Base-by-base conservation (phyloP, 306 rosid genomes). In the Glycine soja region DNA sequence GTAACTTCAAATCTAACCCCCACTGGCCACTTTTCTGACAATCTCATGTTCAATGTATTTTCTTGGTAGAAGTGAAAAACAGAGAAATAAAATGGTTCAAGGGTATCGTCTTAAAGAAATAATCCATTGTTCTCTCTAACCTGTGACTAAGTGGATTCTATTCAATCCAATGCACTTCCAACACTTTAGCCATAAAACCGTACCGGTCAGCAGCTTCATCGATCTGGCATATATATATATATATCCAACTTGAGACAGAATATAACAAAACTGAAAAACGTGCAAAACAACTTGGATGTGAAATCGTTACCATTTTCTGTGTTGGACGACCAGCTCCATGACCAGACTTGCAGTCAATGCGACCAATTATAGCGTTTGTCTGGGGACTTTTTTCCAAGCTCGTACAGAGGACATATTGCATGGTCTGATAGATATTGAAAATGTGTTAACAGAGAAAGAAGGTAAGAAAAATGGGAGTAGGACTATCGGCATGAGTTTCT, bases 281-380 rank as follows among this genome's bases (percentile, higher is more conserved):
- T 15, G 36, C 16, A 58, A 71, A 62, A 48, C 24, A 66, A 34
- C 3, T n/a, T 34, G 53, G 54, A 80, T 14, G 32, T 34, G 42
- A 30, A 75, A 64, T 47, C 62, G 19, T 83, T 77, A 90, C 99
- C 97, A 86, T 45, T 92, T 95, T 95, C 83, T 95, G 88, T 14
- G 98, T 95, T 47, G 99, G 97, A 52, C 94, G 97, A 48, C 98
- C 98, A 4, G 89, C 94, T 54, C 89, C 89, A 36, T 86, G 89
- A 30, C 89, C 99, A 5, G 98, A 85, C 86, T 95, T 95, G 70
- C 99, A 89, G 80, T 93, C 99, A 50, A 93, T 91, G 85, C 99
- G 99, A 56, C 98, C 98, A 79, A 95, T 85, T 56, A 95, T 89
- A 7, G 99, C 97, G 85, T 93, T 95, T 19, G 92, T 88, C 81